Percentiles rank a stretch among this genome's conserved stretches.
phyloP scores from a whole-genome alignment of 169 alveolate genomes.

The Cryptosporidium ubiquitum region DNA sequence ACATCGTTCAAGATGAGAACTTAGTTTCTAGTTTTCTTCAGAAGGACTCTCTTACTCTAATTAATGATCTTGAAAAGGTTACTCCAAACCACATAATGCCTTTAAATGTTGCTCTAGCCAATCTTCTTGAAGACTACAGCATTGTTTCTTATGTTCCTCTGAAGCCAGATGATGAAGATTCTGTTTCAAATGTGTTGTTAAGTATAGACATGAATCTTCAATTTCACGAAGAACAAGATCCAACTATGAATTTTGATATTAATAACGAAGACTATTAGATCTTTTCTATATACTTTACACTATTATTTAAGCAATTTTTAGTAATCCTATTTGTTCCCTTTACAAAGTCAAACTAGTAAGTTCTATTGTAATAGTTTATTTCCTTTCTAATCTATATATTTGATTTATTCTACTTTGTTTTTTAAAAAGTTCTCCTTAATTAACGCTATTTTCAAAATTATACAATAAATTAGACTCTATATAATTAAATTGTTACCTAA shows the following conservation, averaged over 20 bases:
- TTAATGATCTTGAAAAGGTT: conserved; percentile 44
- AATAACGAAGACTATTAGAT: not conserved
- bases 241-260: conserved; percentile 42
- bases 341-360: not conserved
- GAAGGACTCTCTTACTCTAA: conserved; percentile 43
- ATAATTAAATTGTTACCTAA: too few species aligned
- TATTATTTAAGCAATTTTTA: not conserved
- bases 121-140: conserved; percentile 63
- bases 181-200: conserved; percentile 30
- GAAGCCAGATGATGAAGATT: conserved; percentile 64
- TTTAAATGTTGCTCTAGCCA: conserved; percentile 62
- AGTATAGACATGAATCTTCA: conserved; percentile 64
- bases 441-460: too few species aligned
- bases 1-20: conserved; percentile 84
- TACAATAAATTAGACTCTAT: too few species aligned
- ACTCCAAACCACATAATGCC: conserved; percentile 70
- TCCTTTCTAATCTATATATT: not conserved
- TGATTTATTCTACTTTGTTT: not conserved
- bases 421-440: too few species aligned
- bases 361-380: too few species aligned
- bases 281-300: not conserved
- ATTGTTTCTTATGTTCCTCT: conserved; percentile 58
- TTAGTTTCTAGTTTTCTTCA: conserved; percentile 24
- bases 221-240: conserved; percentile 64
- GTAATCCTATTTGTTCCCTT: not conserved